These are phyloP conservation scores for Fusarium metavorans DNA, from an alignment of 2,329 filamentous ascomycete genomes.

Conservation along the genomic window DNA sequence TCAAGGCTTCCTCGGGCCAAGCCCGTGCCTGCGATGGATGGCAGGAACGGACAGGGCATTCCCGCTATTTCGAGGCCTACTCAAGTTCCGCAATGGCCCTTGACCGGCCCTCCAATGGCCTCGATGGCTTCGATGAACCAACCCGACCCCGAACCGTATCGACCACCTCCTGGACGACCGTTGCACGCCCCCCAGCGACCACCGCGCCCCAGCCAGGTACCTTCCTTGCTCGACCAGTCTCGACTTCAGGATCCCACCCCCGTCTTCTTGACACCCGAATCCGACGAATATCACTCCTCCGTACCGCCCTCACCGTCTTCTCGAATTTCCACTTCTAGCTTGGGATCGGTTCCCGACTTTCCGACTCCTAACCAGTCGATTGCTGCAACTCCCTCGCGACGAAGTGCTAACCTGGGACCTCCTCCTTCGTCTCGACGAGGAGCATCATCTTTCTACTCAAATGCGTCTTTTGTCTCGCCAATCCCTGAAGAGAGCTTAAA, in stretches of 20 bases:
- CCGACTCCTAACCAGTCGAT: constrained; percentile 55
- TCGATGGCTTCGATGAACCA: constrained; percentile 48
- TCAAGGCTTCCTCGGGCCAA: constrained; percentile 32
- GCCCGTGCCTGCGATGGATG: constrained; percentile 32
- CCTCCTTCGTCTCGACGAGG: constrained; percentile 71
- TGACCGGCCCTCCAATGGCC: constrained; percentile 55
- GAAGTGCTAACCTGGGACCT: constrained; percentile 68
- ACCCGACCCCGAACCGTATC: constrained; percentile 57
- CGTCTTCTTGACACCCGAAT: constrained; percentile 54
- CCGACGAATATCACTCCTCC: constrained; percentile 53
- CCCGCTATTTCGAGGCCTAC: constrained; percentile 66
- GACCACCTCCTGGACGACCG: constrained; percentile 62
- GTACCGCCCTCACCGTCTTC: constrained; percentile 62
- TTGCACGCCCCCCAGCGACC: constrained; percentile 67
- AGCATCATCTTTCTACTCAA: constrained; percentile 74
- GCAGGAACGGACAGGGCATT: constrained; percentile 41
- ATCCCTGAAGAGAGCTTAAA: constrained; percentile 78
- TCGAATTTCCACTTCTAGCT: constrained; percentile 64
- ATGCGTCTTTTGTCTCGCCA: constrained; percentile 76
- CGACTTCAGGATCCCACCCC: constrained; percentile 68
- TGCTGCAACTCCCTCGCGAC: constrained; percentile 51
- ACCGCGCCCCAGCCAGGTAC: constrained; percentile 69
- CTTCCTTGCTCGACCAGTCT: constrained; percentile 69
- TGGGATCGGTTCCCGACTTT: constrained; percentile 71
- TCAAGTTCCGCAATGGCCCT: constrained; percentile 67